phyloP scores from a whole-genome alignment of 441 rosid species.

The Raphanus hybrid region DNA sequence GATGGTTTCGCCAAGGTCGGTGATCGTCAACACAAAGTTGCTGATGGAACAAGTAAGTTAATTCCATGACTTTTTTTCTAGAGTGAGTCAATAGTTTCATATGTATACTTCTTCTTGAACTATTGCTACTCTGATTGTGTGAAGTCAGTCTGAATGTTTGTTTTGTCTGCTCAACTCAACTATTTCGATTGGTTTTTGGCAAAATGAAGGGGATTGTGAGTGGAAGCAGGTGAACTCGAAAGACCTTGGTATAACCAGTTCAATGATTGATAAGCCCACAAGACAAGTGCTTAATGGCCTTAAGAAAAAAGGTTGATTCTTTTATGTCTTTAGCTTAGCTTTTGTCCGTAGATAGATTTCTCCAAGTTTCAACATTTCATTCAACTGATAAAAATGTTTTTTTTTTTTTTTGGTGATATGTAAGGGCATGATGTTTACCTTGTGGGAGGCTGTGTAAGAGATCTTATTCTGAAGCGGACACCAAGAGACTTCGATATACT shows the following conservation, averaged over 20 bases:
- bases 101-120: background rate
- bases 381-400: background rate
- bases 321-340: background rate
- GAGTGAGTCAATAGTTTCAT: background rate
- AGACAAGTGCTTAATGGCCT: slow-evolving; percentile 75
- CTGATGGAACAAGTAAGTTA: slow-evolving; percentile 37
- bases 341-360: background rate
- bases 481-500: slow-evolving; percentile 85
- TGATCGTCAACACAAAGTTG: slow-evolving; percentile 32
- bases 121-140: slow-evolving; percentile 8
- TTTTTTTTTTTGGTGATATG: background rate
- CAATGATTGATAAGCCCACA: slow-evolving; percentile 64
- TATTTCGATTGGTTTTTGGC: background rate
- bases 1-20: slow-evolving; percentile 38
- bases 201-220: slow-evolving; percentile 36
- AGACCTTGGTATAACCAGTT: slow-evolving; percentile 71
- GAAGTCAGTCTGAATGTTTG: background rate
- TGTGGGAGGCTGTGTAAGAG: slow-evolving; percentile 94
- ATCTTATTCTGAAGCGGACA: slow-evolving; percentile 72
- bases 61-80: background rate
- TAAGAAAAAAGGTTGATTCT: slow-evolving; percentile 58
- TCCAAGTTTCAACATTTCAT: background rate
- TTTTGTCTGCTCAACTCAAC: background rate
- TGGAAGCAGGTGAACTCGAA: slow-evolving; percentile 67
- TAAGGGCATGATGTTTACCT: slow-evolving; percentile 85